phyloP scores from a whole-genome alignment of 305 asterid species.

The Andrographis paniculata region DNA sequence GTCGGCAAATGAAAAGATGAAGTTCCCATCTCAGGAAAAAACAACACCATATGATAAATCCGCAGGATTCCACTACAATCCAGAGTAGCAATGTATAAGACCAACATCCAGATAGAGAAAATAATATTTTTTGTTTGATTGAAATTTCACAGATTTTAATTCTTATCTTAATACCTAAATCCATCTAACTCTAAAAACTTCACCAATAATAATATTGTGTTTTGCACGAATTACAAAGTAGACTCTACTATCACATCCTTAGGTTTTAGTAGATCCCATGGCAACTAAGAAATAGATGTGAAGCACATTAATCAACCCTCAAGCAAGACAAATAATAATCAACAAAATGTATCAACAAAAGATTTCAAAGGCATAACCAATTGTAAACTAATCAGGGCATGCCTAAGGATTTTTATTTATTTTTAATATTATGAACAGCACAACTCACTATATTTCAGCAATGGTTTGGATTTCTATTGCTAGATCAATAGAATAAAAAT shows the following conservation, averaged over 20 bases:
- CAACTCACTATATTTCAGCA: constrained; percentile 7
- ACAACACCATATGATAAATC: no score
- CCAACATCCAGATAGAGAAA: no score
- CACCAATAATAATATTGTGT: not conserved
- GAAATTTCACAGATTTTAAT: no score
- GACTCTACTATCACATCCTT: constrained; percentile 6
- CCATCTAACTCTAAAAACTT: constrained; percentile 11
- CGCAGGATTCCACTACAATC: no score
- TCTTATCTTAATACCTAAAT: no score
- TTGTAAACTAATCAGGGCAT: not conserved
- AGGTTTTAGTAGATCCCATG: constrained; percentile 6
- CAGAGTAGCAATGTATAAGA: no score
- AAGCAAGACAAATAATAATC: not conserved
- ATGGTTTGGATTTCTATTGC: constrained; percentile 6
- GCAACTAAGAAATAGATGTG: not conserved
- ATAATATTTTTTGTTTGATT: no score
- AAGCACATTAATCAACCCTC: not conserved
- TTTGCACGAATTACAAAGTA: not conserved
- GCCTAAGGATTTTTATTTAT: no score
- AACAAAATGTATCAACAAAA: not conserved
- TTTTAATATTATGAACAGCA: no score
- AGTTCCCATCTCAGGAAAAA: no score
- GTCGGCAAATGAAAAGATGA: no score
- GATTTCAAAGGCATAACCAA: not conserved
- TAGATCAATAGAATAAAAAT: constrained; percentile 2